phyloP scores from a whole-genome alignment of 1,284 basidiomycete species.

The Ustilago cynodontis region DNA sequence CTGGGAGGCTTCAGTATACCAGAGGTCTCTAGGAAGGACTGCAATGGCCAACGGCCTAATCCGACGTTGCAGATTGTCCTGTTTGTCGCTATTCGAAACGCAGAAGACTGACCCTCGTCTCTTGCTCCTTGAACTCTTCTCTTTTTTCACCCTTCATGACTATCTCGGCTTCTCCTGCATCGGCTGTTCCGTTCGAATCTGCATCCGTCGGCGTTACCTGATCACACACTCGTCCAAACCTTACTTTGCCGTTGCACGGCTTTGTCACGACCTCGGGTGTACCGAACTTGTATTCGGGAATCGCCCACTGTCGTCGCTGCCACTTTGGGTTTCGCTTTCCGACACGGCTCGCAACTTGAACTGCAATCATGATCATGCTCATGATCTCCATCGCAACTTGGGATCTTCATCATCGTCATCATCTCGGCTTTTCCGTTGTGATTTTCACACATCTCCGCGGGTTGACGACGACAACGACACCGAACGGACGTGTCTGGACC shows the following conservation, averaged over 20 bases:
- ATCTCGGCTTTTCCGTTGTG: background rate
- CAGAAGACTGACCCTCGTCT: slow-evolving; percentile 9
- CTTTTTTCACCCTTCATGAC: background rate
- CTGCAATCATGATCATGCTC: background rate
- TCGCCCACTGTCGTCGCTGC: too few species aligned
- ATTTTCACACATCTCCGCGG: slow-evolving; percentile 2
- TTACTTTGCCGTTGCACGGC: background rate
- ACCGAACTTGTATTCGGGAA: slow-evolving; percentile 1
- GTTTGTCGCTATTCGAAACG: background rate
- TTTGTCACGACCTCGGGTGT: slow-evolving; percentile 2
- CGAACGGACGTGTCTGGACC: slow-evolving; percentile 10
- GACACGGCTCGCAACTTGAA: background rate
- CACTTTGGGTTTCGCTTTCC: background rate
- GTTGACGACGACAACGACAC: background rate
- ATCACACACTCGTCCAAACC: background rate
- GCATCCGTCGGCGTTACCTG: background rate
- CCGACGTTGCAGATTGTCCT: background rate
- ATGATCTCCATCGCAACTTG: slow-evolving; percentile 1
- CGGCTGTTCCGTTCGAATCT: background rate
- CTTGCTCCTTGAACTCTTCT: background rate
- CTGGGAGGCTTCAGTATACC: too few species aligned
- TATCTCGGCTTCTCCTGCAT: background rate
- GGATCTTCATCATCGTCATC: background rate
- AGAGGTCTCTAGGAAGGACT: too few species aligned
- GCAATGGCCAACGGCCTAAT: too few species aligned